These are phyloP conservation scores for Magnusiomyces magnusii DNA, from an alignment of 1,139 yeast genomes.

Conservation along the genomic window DNA sequence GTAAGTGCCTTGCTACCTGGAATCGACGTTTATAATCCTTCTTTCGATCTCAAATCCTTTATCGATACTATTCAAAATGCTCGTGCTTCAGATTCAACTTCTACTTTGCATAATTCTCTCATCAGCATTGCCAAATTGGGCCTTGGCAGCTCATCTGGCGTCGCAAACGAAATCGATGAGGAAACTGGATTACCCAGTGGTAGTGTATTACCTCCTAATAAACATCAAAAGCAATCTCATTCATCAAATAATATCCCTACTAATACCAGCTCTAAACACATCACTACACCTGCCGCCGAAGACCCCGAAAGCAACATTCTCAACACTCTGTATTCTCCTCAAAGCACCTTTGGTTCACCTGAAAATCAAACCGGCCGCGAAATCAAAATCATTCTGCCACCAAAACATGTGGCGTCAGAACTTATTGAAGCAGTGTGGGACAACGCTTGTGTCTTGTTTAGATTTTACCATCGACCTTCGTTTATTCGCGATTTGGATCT, in stretches of 20 bases:
- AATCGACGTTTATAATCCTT: slow-evolving; percentile 42
- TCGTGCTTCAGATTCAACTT: slow-evolving; percentile 3
- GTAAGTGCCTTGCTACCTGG: slow-evolving; percentile 43
- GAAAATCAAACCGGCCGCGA: slow-evolving; percentile 19
- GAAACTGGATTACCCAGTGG: slow-evolving; percentile 15
- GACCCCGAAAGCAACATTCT: slow-evolving; percentile 3
- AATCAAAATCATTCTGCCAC: slow-evolving; percentile 63
- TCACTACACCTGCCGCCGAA: background rate
- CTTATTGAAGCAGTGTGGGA: slow-evolving; percentile 75
- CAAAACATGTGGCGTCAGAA: slow-evolving; percentile 62
- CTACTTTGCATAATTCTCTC: slow-evolving; percentile 6
- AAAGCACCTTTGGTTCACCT: slow-evolving; percentile 7
- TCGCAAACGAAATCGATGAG: slow-evolving; percentile 12
- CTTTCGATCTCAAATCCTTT: slow-evolving; percentile 43
- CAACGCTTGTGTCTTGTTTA: slow-evolving; percentile 73
- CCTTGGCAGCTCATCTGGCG: slow-evolving; percentile 4
- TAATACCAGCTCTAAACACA: background rate
- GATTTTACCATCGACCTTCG: slow-evolving; percentile 82
- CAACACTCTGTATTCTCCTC: slow-evolving; percentile 11
- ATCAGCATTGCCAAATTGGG: slow-evolving; percentile 1
- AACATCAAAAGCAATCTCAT: background rate
- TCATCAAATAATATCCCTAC: background rate
- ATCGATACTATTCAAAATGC: slow-evolving; percentile 21
- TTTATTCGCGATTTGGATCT: slow-evolving; percentile 51
- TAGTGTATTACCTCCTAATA: background rate